Base-by-base conservation (phyloP, 2,329 filamentous ascomycete species). In the Fusarium sp. region DNA sequence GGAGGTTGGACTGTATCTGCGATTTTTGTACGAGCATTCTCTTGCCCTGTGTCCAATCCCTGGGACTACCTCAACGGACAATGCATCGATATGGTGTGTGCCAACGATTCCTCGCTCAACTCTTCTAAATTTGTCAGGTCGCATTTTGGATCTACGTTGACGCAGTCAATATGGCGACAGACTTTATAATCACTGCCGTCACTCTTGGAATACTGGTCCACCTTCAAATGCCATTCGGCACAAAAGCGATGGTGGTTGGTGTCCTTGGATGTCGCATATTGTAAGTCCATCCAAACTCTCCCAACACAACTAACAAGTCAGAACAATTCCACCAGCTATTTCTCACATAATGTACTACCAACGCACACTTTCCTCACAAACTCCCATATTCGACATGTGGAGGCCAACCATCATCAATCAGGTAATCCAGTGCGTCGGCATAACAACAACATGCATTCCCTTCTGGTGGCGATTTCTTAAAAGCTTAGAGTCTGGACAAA, bases 401-500 rank as follows among this genome's bases (percentile, higher is more conserved):
- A 65, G 15, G 22, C 27, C 60, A 20, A 46, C 38, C 9, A 11
- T 65, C 4, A 65, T 65, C 15, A 32, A 64, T 8, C 61, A 64
- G 22, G 59, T 64, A 0, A 49, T 47, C 12, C 61, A 64, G 9
- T 64, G 59, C 12, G 20, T 64, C 18, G 49, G 59, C n/a, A 27
- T 64, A 18, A 64, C 44, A 18, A 64, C 49, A 20, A 64, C 59
- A 3, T 64, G 59, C 30, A 32, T 64, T 1, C 62, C 62, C 5
- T 64, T 64, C 5, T 64, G 62, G 62, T 58, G 59, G 59, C 51
- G 62, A 3, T 64, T 64, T 41, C 44, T 64, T 6, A 64, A 64
- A 24, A 64, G 59, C 15, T 12, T 64, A 1, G 62, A 64, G 6
- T 64, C 62, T 4, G 61, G 61, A 0, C 61, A 64, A 7, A 64